Base-by-base conservation (phyloP, 2,329 filamentous ascomycete genomes). In the Penicillium paneum region DNA sequence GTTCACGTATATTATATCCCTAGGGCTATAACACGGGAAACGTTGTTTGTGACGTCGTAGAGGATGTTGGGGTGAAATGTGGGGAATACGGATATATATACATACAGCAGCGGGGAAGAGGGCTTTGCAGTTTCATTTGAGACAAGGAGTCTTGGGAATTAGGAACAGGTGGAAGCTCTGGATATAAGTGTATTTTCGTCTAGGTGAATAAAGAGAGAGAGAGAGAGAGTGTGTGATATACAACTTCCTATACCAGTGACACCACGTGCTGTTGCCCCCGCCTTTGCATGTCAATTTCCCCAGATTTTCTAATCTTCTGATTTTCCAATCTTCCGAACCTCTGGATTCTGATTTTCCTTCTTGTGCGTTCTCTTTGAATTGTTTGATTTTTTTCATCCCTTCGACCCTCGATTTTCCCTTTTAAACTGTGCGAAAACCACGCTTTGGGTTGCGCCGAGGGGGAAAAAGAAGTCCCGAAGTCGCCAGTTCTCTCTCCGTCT, bases 201-300 rank as follows among this genome's bases (percentile, higher is more conserved):
- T 40, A 40, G 24, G n/a, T 26, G 38, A 21, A 15, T 12, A 15
- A 34, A 46, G 19, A n/a, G 31, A 24, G 31, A 34, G 8, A 34
- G 7, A 19, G 11, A 32, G n/a, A 17, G 15, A 32, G n/a, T n/a
- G n/a, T n/a, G n/a, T n/a, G 17, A 29, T 26, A 8, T 24, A 40
- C 26, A 13, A 13, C 6, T 13, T 13, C 31, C 31, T 28, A 28
- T 31, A 31, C 29, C 29, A 15, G 39, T 40, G 21, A 28, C 45
- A 48, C 47, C 51, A 54, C 52, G 52, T 54, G 52, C 52, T 40
- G n/a, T 34, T 49, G 15, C 21, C 36, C 51, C 52, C 52, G 52
- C 52, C 52, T 50, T 53, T 49, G 19, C 24, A 43, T 35, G 41
- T 13, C 35, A 28, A 46, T 29, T 54, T 54, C 52, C 52, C 52